phyloP scores from a whole-genome alignment of 176 grass and related monocot genomes.

The Cocos nucifera region DNA sequence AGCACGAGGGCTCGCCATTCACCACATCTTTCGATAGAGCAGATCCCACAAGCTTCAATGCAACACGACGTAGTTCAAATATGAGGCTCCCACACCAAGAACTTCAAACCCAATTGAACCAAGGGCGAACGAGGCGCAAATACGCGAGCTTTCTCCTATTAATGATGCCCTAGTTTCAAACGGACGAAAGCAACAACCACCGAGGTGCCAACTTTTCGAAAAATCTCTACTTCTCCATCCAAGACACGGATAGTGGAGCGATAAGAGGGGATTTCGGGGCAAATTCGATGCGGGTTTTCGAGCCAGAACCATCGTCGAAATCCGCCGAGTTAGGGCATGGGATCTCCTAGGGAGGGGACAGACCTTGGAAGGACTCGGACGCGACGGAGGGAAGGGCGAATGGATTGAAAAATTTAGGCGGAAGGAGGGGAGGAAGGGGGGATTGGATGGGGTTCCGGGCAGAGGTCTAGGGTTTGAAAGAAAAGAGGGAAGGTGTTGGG shows the following conservation, averaged over 20 bases:
- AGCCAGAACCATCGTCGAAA: neutral
- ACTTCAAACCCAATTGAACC: neutral
- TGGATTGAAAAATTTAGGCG: neutral
- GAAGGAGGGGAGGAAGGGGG: neutral
- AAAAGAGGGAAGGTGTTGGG: too few relatives aligned
- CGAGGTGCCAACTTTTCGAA: neutral
- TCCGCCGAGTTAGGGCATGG: constrained; percentile 8
- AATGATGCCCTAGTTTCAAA: constrained; percentile 8
- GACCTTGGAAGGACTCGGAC: neutral
- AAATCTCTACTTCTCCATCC: neutral
- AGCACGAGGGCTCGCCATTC: neutral
- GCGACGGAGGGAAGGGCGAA: neutral
- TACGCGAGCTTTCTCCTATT: neutral
- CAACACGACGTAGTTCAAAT: neutral
- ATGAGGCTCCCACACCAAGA: neutral
- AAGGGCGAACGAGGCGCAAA: neutral
- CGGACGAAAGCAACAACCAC: neutral
- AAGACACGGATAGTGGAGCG: too few relatives aligned
- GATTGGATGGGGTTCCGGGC: constrained; percentile 37
- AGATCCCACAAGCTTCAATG: neutral
- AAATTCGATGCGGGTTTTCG: constrained; percentile 7
- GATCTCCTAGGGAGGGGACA: neutral
- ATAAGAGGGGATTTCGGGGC: too few relatives aligned
- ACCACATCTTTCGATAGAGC: neutral
- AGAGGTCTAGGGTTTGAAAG: constrained; percentile 65